Evolutionary conservation across 768 basidiomycete species (phyloP), one percentile per base, ranked within the genome.

Genomic region (Lactarius quietus): DNA sequence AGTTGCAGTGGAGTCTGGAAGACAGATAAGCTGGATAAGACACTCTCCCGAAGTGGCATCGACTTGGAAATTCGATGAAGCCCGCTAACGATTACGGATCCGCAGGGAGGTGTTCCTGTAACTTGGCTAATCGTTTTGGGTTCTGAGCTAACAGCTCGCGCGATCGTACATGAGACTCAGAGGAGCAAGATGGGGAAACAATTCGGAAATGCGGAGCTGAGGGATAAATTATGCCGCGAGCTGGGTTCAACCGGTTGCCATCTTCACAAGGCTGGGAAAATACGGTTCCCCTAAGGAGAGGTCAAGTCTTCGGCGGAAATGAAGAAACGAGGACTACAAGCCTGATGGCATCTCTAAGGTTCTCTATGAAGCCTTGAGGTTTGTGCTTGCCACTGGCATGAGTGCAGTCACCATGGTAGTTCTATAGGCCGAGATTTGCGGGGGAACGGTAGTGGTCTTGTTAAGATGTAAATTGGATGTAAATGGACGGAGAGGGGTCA

Each of bases 361-460:
- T 43, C 38, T 31, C 51, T 35, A 62, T 28, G 51, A 65, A 20
- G 64, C 64, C 64, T 65, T 65, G 64, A 62, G 65, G 65, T 31
- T 62, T 62, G 65, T 26, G 61, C 61, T 57, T 45, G 38, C 64
- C 43, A 45, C 52, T 48, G 48, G 54, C 59, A 54, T 23, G 63
- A 10, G 33, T 54, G 35, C 48, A 45, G 23, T 36, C 23, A n/a
- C 15, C 29, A 60, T 33, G n/a, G n/a, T n/a, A n/a, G n/a, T 33
- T 33, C 33, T 33, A 33, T 33, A 33, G 3, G 2, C 31, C 52
- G 26, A 52, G 41, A 20, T 64, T 53, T 9, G 35, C 56, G 23
- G 63, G 48, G 29, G 4, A 10, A 6, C 9, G 33, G 33, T n/a
- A n/a, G n/a, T 54, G 17, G 38, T 31, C 55, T 39, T 26, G 52